Conservation (phyloP, 2,329 filamentous ascomycete genomes). For the Xylaria multiplex region DNA sequence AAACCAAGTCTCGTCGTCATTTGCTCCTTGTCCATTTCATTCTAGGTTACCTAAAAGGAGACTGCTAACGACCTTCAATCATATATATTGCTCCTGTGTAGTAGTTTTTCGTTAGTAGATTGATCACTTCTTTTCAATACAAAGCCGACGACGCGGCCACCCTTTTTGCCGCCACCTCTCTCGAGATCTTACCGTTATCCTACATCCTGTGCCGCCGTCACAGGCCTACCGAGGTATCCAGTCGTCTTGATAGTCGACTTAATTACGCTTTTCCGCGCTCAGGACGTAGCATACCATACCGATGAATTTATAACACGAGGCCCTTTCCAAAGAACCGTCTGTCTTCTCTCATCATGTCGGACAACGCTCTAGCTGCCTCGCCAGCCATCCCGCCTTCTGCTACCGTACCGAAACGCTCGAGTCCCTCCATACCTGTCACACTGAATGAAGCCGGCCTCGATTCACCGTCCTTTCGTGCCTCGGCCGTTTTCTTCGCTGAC, state of each 20-base stretch:
- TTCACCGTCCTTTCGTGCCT: slow-evolving; percentile 93
- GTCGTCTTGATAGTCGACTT: not conserved
- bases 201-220: not conserved
- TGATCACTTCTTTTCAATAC: not conserved
- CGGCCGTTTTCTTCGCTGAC: slow-evolving; percentile 85
- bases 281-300: slow-evolving; percentile 4
- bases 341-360: slow-evolving; percentile 42
- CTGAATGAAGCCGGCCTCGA: slow-evolving; percentile 96
- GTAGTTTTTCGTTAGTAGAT: not conserved
- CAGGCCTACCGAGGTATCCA: not conserved
- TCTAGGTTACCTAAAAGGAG: not conserved
- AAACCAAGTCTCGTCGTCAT: not conserved
- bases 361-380: slow-evolving; percentile 39
- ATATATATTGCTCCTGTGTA: not conserved
- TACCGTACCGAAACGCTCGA: slow-evolving; percentile 43
- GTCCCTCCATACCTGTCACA: slow-evolving; percentile 74
- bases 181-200: not conserved
- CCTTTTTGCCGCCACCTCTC: not conserved
- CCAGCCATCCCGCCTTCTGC: slow-evolving; percentile 36
- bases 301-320: slow-evolving; percentile 33
- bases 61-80: not conserved
- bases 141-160: not conserved
- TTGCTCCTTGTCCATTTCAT: not conserved
- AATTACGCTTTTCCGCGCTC: not conserved
- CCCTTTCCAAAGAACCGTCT: slow-evolving; percentile 7